Conservation (phyloP, 768 basidiomycete species). For the Naganishia friedmannii region DNA sequence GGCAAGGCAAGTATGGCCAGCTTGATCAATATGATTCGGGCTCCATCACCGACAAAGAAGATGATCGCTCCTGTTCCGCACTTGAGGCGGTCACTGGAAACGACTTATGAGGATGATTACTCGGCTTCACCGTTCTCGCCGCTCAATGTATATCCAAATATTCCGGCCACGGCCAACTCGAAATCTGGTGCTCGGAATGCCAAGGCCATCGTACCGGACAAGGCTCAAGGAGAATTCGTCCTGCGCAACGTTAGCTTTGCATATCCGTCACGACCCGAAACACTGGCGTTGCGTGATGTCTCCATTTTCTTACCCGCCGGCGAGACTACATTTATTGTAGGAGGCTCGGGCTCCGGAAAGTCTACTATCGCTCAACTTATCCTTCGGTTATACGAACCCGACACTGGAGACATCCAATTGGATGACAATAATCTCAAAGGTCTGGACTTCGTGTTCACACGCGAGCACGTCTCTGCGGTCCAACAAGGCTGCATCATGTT, state of each 20-base stretch:
- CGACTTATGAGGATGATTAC: slow-evolving; percentile 11
- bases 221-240: slow-evolving; percentile 69
- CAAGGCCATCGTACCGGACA: slow-evolving; percentile 59
- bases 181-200: background rate
- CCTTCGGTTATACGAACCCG: slow-evolving; percentile 70
- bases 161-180: background rate
- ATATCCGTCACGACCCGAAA: slow-evolving; percentile 68
- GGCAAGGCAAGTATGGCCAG: slow-evolving; percentile 78
- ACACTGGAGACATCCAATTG: slow-evolving; percentile 64
- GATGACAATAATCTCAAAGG: slow-evolving; percentile 78
- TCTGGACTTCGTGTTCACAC: slow-evolving; percentile 69
- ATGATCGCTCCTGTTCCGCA: slow-evolving; percentile 17
- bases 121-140: slow-evolving; percentile 16
- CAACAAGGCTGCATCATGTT: slow-evolving; percentile 75
- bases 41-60: slow-evolving; percentile 32
- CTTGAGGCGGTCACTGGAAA: slow-evolving; percentile 15
- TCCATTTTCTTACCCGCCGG: slow-evolving; percentile 67
- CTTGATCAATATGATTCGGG: slow-evolving; percentile 63
- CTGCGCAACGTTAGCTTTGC: slow-evolving; percentile 64
- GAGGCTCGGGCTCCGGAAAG: slow-evolving; percentile 74
- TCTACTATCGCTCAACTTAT: slow-evolving; percentile 66
- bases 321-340: slow-evolving; percentile 77
- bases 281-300: slow-evolving; percentile 62
- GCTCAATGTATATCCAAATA: background rate
- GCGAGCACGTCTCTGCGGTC: slow-evolving; percentile 69